Percentiles rank a stretch among this genome's conserved stretches.
phyloP scores from a whole-genome alignment of 768 basidiomycete species.

The Kwoniella dejecticola region DNA sequence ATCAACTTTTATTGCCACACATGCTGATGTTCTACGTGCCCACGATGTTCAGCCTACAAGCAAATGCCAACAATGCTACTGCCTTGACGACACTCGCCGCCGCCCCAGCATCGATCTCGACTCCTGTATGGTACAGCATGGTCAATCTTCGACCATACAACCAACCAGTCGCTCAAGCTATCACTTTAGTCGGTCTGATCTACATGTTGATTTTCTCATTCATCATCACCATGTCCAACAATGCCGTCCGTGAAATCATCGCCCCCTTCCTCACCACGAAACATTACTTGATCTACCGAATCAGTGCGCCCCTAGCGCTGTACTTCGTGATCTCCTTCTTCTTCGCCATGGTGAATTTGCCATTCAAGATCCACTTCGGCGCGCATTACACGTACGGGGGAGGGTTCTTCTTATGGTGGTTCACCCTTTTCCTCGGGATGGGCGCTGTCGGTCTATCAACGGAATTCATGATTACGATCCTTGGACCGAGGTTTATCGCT shows the following conservation, averaged over 20 bases:
- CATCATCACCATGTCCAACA: constrained; percentile 50
- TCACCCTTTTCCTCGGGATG: constrained; percentile 55
- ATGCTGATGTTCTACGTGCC: too few species aligned
- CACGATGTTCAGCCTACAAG: constrained; percentile 38
- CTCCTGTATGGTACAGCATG: constrained; percentile 53
- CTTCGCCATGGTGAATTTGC: constrained; percentile 59
- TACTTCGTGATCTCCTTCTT: constrained; percentile 58
- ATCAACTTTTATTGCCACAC: too few species aligned
- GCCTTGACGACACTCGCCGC: constrained; percentile 56
- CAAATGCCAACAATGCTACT: constrained; percentile 55
- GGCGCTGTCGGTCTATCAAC: constrained; percentile 51
- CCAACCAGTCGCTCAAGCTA: constrained; percentile 57
- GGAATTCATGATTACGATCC: constrained; percentile 55
- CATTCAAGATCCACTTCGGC: constrained; percentile 59
- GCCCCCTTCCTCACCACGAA: constrained; percentile 56
- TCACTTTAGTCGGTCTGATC: constrained; percentile 58
- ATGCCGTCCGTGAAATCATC: constrained; percentile 52
- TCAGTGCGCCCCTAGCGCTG: constrained; percentile 54
- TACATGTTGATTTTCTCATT: constrained; percentile 55
- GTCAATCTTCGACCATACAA: constrained; percentile 58
- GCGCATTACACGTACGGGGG: constrained; percentile 55
- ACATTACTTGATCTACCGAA: constrained; percentile 55
- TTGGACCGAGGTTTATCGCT: constrained; percentile 55
- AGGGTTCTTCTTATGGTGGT: constrained; percentile 58
- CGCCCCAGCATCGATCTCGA: constrained; percentile 58